Evolutionary conservation across 345 rosid species (phyloP), one percentile per base, ranked within the genome.

Genomic region (Citrus glauca): DNA sequence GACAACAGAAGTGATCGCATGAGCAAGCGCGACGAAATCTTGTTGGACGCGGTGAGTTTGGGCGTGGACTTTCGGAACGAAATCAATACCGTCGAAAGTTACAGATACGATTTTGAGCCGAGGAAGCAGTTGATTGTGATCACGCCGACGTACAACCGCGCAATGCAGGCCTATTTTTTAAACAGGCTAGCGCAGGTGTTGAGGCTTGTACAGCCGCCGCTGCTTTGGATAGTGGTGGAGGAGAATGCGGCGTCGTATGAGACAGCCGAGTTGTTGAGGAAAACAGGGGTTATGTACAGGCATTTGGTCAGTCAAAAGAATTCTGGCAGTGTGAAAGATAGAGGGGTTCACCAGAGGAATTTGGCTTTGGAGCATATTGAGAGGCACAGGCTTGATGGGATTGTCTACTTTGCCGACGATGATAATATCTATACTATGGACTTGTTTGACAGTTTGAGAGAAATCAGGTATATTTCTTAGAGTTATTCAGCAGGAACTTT

Each of bases 191-290:
- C 90, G 70, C 99, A 95, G 72, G 88, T 90, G 37, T 74, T 95
- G 86, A 87, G 91, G 85, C 87, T 93, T 20, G 96, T 92, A 76
- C 86, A 81, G 75, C 90, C 94, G 24, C 99, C 99, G 30, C 24
- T 95, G 62, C 81, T 95, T 77, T 95, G 99, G 99, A 88, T 95
- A 50, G 98, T 93, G 83, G 99, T 93, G 76, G 99, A 95, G 81
- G 88, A 84, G 66, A 87, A 86, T 48, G 74, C 77, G 10, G 94
- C 91, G 35, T 88, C 98, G 25, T 77, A 83, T 78, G 99, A 93
- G 90, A 93, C 98, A 1, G 94, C 96, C 0, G 98, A 89, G 76
- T 72, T 93, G 69, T 72, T 95, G 88, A 91, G 99, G 79, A 91
- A 88, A 82, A 89, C 92, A 0, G 96, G 98, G 69, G 94, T 92